Base-by-base conservation (phyloP, 768 basidiomycete species). In the Macrocybe gigantea region DNA sequence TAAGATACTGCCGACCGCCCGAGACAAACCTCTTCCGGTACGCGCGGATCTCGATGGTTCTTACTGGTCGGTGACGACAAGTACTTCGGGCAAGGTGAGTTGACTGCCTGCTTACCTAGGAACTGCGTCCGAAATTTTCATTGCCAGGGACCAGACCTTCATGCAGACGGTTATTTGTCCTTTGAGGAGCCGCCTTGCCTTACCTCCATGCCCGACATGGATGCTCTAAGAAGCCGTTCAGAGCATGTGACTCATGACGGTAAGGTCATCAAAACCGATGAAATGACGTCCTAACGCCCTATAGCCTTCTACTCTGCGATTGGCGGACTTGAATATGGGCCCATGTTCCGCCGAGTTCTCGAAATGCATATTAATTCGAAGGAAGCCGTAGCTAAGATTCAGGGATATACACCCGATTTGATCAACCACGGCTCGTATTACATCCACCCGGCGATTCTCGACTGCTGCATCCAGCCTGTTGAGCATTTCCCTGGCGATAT, bases 1-100 rank as follows among this genome's bases (percentile, higher is more conserved):
- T 31, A 54, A 56, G 13, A 58, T 59, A 6, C 29, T 60, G 33
- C 49, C 56, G 13, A 35, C 62, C 2, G 53, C 54, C 3, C 47
- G 49, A 11, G 55, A 56, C 35, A 52, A 55, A 38, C 49, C 52
- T 53, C 45, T 58, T 39, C 46, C 44, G 13, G 56, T 61, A 13
- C 47, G 55, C 13, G 44, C 58, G 32, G 14, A 46, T 7, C 38
- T 42, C 8, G 51, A 58, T 38, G 55, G 53, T 13, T 47, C 49
- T 4, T 53, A 53, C 35, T 67, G 66, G 68, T 54, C 53, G 7
- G 56, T 67, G 29, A 52, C 50, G 32, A 44, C 13, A 30, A 33
- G 34, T 15, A 33, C 46, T 53, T 12, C 42, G 42, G 13, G 38
- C 43, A 38, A 45, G 46, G 10, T 44, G 9, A 30, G 9, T 38